These are phyloP conservation scores for Xylaria sp. DNA, from an alignment of 2,329 filamentous ascomycete genomes.

Conservation along the genomic window DNA sequence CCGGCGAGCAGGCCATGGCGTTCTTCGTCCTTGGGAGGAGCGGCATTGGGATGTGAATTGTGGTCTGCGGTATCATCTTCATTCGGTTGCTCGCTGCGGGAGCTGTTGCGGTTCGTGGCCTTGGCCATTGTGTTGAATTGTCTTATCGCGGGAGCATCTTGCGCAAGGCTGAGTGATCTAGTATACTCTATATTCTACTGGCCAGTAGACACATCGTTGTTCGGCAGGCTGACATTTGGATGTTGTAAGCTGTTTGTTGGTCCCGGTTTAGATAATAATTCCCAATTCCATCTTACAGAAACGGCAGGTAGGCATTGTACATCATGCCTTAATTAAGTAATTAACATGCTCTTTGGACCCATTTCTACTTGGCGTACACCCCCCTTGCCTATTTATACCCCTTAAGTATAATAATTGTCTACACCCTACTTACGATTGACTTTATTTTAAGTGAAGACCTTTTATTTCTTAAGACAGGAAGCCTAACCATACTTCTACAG, in stretches of 20 bases:
- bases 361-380: too few species aligned
- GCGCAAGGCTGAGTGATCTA: constrained; percentile 34
- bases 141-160: constrained; percentile 56
- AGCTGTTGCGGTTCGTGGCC: constrained; percentile 51
- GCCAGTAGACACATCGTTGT: constrained; percentile 15
- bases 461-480: too few species aligned
- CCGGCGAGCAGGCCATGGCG: constrained; percentile 54
- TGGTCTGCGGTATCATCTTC: constrained; percentile 37
- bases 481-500: too few species aligned
- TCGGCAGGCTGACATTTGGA: constrained; percentile 23
- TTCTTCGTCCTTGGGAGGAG: constrained; percentile 51
- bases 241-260: constrained; percentile 23
- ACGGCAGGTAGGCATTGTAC: constrained; percentile 2
- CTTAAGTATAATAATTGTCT: too few species aligned
- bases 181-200: constrained; percentile 7
- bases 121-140: constrained; percentile 57
- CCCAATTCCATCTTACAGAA: constrained; percentile 24
- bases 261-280: constrained; percentile 6
- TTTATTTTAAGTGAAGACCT: too few species aligned
- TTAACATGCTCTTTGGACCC: neutral
- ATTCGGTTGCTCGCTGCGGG: constrained; percentile 44
- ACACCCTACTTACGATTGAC: too few species aligned
- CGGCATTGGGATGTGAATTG: constrained; percentile 38
- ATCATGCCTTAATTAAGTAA: constrained; percentile 3
- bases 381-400: too few species aligned